Conservation (phyloP, 2,329 filamentous ascomycete genomes). For the Penicillium glabrum region DNA sequence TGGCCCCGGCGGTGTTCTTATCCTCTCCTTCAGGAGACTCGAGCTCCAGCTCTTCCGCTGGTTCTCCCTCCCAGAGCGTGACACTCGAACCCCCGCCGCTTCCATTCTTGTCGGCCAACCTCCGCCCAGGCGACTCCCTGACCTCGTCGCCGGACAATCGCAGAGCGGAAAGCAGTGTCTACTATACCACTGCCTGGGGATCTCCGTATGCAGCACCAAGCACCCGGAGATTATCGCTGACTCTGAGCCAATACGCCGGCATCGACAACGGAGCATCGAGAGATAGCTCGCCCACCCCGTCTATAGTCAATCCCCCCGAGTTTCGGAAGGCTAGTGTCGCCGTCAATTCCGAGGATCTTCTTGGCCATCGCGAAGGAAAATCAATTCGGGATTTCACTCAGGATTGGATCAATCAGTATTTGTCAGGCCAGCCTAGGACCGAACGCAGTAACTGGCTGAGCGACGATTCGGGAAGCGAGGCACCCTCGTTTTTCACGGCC, state of each 20-base stretch:
- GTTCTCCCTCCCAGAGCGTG: constrained; percentile 33
- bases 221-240: constrained; percentile 41
- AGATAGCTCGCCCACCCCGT: constrained; percentile 36
- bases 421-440: constrained; percentile 66
- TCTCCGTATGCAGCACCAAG: constrained; percentile 77
- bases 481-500: constrained; percentile 59
- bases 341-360: constrained; percentile 25
- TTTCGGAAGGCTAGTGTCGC: constrained; percentile 30
- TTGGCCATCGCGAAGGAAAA: constrained; percentile 29
- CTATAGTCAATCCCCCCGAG: constrained; percentile 27
- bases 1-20: constrained; percentile 32
- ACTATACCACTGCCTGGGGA: constrained; percentile 82
- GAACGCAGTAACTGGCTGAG: constrained; percentile 82
- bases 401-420: constrained; percentile 83
- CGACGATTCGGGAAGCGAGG: constrained; percentile 73
- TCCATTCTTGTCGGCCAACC: constrained; percentile 34
- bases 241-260: constrained; percentile 49
- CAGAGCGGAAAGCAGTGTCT: constrained; percentile 51
- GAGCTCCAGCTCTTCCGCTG: constrained; percentile 31
- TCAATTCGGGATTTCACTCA: constrained; percentile 65
- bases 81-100: constrained; percentile 31
- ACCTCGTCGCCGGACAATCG: constrained; percentile 43
- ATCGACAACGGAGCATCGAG: constrained; percentile 29
- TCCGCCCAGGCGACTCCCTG: constrained; percentile 34
- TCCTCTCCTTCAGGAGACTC: constrained; percentile 38